A percentile compares a stretch with the other conserved stretches of the same genome.
Conservation (phyloP, 352 stramenopile species). For the Elongisporangium anandrum region DNA sequence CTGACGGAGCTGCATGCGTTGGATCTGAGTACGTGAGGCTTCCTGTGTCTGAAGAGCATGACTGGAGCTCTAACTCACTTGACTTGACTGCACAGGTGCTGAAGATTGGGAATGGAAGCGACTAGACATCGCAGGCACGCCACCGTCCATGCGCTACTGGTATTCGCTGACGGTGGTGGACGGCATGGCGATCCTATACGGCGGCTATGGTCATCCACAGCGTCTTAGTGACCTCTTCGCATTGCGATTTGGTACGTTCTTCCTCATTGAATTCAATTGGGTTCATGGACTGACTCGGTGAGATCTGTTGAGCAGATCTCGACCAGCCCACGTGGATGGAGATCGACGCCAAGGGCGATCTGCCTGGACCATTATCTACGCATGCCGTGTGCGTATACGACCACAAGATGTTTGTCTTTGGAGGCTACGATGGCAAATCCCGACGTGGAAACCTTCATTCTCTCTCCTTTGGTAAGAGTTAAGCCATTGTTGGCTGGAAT, state of each 20-base stretch:
- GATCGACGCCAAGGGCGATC: conserved; percentile 33
- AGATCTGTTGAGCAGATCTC: conserved; percentile 13
- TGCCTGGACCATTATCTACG: conserved; percentile 40
- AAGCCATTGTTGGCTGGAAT: neutral
- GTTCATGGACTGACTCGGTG: neutral
- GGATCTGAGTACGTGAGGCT: conserved; percentile 34
- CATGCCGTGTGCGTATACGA: conserved; percentile 47
- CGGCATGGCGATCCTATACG: conserved; percentile 43
- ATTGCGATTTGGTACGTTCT: conserved; percentile 45
- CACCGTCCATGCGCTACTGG: conserved; percentile 60
- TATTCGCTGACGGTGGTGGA: conserved; percentile 43
- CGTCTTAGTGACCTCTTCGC: conserved; percentile 51
- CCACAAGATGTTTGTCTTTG: conserved; percentile 56
- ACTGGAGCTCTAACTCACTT: conserved; percentile 17
- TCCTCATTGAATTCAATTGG: neutral
- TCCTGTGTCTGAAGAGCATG: conserved; percentile 5
- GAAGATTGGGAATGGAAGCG: conserved; percentile 50
- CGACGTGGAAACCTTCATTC: conserved; percentile 41
- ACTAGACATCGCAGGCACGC: conserved; percentile 30
- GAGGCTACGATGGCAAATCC: conserved; percentile 57
- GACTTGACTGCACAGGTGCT: conserved; percentile 15
- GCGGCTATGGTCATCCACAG: conserved; percentile 46
- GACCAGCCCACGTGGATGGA: conserved; percentile 41
- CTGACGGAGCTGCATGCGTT: conserved; percentile 48
- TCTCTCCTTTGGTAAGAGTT: conserved; percentile 32